Base-by-base conservation (phyloP, 2,329 filamentous ascomycete genomes). In the Dactylellina drechsleri region DNA sequence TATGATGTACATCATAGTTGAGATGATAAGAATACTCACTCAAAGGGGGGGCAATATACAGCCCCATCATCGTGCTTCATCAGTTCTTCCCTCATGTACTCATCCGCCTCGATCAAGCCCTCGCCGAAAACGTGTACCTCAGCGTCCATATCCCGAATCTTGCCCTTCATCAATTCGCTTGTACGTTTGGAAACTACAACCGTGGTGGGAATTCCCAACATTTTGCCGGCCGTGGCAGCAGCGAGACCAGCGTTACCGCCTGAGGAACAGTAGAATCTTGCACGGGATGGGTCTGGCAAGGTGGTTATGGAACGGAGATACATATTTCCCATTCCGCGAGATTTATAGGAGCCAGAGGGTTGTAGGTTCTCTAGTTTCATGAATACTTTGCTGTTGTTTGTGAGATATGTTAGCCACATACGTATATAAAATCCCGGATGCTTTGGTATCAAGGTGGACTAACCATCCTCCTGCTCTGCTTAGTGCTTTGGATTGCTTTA, bases 201-300 rank as follows among this genome's bases (percentile, higher is more conserved):
- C 4, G 92, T 94, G 80, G 88, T 89, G 0, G 87, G 88, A 43
- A 87, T 85, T 4, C 85, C 83, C 5, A 95, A 85, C 1, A 86
- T 84, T 23, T 84, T 83, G 12, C 92, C 90, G 0, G 92, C 90
- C 56, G 88, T 89, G 15, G 92, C 91, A 79, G 91, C 92, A 0
- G 92, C 92, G 2, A 96, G 87, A 0, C 92, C 92, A 1, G 92
- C 92, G 80, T 96, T 96, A 68, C 92, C 92, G 71, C 91, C 92
- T 1, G 88, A 91, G 12, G 90, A 91, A 80, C 87, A 90, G 83
- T 92, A 95, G 85, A 95, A 94, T 83, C 91, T 91, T 16, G 83
- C 80, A 52, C 72, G 23, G 58, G 61, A 80, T 80, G 67, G 83
- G 82, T 80, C 81, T 82, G 65, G 78, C 67, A 77, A 82, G 41